Percentiles rank a stretch among this genome's conserved stretches.
phyloP scores from a whole-genome alignment of 2,329 filamentous ascomycete genomes.

The Aquanectria penicillioides region DNA sequence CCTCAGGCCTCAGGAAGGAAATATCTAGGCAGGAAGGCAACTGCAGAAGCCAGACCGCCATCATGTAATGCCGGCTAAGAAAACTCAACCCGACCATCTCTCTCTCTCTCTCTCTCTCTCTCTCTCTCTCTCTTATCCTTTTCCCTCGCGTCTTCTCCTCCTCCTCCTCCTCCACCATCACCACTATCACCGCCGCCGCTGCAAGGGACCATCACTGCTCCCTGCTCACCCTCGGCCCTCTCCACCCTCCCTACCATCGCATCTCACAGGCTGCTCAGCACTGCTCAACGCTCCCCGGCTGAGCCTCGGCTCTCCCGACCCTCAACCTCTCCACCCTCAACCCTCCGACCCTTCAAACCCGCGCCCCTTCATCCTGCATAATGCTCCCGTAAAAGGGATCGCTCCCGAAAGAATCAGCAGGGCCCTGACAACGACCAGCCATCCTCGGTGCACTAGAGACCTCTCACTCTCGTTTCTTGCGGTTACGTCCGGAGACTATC shows the following conservation, averaged over 20 bases:
- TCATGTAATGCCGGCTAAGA: not conserved
- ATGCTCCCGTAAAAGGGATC: conserved; percentile 40
- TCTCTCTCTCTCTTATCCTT: not conserved
- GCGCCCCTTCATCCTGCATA: conserved; percentile 27
- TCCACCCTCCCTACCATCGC: conserved; percentile 23
- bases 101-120: not conserved
- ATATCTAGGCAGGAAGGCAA: too few species aligned
- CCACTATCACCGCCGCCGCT: conserved; percentile 11
- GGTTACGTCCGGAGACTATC: conserved; percentile 12
- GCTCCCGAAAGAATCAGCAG: conserved; percentile 37
- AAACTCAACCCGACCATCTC: not conserved
- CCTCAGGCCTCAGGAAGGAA: not conserved
- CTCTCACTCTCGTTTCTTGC: not conserved
- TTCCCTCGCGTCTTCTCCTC: not conserved
- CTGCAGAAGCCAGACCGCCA: not conserved
- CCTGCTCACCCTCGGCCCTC: conserved; percentile 10
- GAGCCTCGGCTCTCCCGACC: conserved; percentile 17
- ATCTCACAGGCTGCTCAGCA: conserved; percentile 2
- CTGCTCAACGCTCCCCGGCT: not conserved
- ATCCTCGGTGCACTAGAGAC: not conserved
- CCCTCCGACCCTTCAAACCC: conserved; percentile 23
- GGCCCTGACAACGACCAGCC: conserved; percentile 15
- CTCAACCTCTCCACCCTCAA: conserved; percentile 4
- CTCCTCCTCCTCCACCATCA: conserved; percentile 16
- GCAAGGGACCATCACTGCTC: conserved; percentile 23